Evolutionary conservation across 352 stramenopile genomes (phyloP).

Genomic region (Phytophthora palmivora): DNA sequence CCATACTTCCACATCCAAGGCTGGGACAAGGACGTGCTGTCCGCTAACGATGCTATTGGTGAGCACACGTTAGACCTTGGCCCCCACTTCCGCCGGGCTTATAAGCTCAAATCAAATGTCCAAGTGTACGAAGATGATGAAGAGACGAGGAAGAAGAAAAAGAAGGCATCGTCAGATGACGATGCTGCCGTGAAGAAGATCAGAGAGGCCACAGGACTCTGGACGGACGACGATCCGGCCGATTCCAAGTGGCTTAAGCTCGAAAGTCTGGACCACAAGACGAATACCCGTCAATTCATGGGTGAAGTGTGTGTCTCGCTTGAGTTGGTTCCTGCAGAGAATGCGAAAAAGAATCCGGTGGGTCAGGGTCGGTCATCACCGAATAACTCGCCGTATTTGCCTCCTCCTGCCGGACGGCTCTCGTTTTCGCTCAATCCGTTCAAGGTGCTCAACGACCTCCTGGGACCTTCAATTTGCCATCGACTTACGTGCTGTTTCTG

Average conservation of each 20-base stretch:
- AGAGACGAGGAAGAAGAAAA: slow-evolving; percentile 78
- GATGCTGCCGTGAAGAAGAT: slow-evolving; percentile 85
- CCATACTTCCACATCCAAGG: slow-evolving; percentile 94
- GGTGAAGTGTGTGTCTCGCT: slow-evolving; percentile 89
- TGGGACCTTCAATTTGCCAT: slow-evolving; percentile 89
- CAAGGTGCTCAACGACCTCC: slow-evolving; percentile 87
- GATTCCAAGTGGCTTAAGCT: slow-evolving; percentile 89
- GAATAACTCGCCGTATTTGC: slow-evolving; percentile 94
- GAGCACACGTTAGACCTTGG: slow-evolving; percentile 85
- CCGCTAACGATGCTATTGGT: slow-evolving; percentile 92
- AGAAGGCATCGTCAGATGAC: slow-evolving; percentile 77
- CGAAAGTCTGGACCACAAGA: slow-evolving; percentile 84
- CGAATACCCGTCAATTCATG: slow-evolving; percentile 82
- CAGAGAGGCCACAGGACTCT: slow-evolving; percentile 84
- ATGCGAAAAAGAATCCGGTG: slow-evolving; percentile 77
- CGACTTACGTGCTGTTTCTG: slow-evolving; percentile 86
- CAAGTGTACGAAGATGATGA: slow-evolving; percentile 89
- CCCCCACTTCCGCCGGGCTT: slow-evolving; percentile 76
- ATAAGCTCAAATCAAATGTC: slow-evolving; percentile 77
- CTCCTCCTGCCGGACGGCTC: slow-evolving; percentile 88
- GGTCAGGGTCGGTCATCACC: slow-evolving; percentile 88
- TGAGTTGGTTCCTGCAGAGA: slow-evolving; percentile 89
- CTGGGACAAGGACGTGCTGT: slow-evolving; percentile 95
- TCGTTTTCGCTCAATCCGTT: slow-evolving; percentile 94
- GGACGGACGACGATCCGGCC: slow-evolving; percentile 81